These are phyloP conservation scores for Pterulicium gracile DNA, from an alignment of 1,284 basidiomycete species.

Conservation along the genomic window DNA sequence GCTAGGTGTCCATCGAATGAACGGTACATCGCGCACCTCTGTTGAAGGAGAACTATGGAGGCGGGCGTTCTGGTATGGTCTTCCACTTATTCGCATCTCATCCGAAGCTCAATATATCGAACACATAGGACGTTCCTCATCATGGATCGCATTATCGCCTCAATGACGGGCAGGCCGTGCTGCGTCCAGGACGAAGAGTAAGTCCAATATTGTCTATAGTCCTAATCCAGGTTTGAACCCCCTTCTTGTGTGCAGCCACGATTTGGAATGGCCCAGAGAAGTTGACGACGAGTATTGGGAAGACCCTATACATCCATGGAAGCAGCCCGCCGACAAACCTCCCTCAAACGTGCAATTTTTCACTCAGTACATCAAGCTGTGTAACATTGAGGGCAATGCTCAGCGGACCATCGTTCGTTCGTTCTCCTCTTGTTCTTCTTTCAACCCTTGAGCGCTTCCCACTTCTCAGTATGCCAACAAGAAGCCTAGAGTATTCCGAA, in stretches of 20 bases:
- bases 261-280: slow-evolving; percentile 36
- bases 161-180: slow-evolving; percentile 45
- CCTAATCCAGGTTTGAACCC: neutral
- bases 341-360: slow-evolving; percentile 26
- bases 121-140: slow-evolving; percentile 26
- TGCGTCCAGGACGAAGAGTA: slow-evolving; percentile 53
- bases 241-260: slow-evolving; percentile 31
- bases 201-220: slow-evolving; percentile 8
- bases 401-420: slow-evolving; percentile 29
- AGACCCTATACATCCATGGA: slow-evolving; percentile 16
- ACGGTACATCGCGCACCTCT: slow-evolving; percentile 9
- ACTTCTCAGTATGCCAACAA: slow-evolving; percentile 30
- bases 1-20: slow-evolving; percentile 25
- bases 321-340: slow-evolving; percentile 21
- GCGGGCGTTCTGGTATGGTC: slow-evolving; percentile 42
- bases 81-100: neutral
- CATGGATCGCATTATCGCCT: slow-evolving; percentile 35
- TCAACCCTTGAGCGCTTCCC: neutral
- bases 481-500: slow-evolving; percentile 23
- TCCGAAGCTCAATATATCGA: neutral
- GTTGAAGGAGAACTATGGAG: slow-evolving; percentile 37
- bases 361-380: slow-evolving; percentile 29
- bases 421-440: neutral
- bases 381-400: slow-evolving; percentile 32
- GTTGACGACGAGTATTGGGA: slow-evolving; percentile 43